Percentiles rank a stretch among this genome's conserved stretches.
These are phyloP conservation scores for Fraxinus sp. DNA, from an alignment of 305 asterid genomes.

Conservation along the genomic window DNA sequence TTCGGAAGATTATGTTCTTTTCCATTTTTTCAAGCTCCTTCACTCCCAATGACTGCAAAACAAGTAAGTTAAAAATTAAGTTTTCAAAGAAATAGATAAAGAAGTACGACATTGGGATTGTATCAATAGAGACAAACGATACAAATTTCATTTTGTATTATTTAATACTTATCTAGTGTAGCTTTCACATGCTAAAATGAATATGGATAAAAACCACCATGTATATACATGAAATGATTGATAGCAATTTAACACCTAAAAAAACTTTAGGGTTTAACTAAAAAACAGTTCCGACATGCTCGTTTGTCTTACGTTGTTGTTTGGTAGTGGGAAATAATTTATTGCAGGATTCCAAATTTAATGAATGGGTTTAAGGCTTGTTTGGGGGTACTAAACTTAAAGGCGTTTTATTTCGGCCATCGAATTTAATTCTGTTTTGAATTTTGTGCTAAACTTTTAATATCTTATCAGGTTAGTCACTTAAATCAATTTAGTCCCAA, in stretches of 20 bases:
- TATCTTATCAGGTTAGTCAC: background rate
- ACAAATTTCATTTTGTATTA: background rate
- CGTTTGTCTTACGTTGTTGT: background rate
- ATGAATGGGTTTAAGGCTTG: background rate
- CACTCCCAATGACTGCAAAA: background rate
- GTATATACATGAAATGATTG: background rate
- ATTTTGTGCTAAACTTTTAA: background rate
- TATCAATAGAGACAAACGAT: background rate
- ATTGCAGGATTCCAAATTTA: background rate
- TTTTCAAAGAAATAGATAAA: background rate
- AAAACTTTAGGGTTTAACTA: background rate
- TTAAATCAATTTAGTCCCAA: background rate
- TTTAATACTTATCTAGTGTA: background rate
- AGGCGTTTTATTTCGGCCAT: background rate
- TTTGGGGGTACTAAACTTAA: background rate
- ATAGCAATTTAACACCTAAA: background rate
- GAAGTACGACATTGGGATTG: background rate
- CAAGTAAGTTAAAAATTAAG: background rate
- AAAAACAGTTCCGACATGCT: constrained; percentile 1
- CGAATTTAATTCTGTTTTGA: background rate
- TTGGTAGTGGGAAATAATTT: background rate
- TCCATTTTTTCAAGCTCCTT: background rate
- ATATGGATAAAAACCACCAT: background rate
- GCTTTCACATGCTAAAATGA: background rate
- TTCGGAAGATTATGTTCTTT: background rate